Conservation (phyloP, 768 basidiomycete genomes). For the Amanita rimosa region DNA sequence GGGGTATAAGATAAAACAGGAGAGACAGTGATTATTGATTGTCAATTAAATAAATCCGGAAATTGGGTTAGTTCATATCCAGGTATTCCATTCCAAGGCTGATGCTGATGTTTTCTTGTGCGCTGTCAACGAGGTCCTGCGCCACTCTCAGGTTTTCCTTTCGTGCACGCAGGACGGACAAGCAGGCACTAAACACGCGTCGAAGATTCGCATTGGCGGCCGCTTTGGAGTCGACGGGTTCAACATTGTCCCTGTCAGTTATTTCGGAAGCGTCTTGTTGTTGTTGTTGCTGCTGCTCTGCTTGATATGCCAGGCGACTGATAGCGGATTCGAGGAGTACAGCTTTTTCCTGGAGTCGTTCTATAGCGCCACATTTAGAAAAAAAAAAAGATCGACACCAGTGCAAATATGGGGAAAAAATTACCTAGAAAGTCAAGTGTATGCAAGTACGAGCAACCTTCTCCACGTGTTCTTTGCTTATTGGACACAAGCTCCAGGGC, state of each 20-base stretch:
- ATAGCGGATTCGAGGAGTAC: constrained; percentile 16
- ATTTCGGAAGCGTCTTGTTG: not conserved
- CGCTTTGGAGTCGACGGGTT: constrained; percentile 9
- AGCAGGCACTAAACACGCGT: constrained; percentile 31
- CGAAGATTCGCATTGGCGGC: constrained; percentile 28
- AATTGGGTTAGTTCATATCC: constrained; percentile 17
- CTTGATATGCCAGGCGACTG: constrained; percentile 11
- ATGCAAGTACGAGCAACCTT: constrained; percentile 29
- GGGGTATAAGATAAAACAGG: too few species aligned
- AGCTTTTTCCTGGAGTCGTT: constrained; percentile 14
- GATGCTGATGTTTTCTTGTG: constrained; percentile 37
- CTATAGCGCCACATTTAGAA: constrained; percentile 9
- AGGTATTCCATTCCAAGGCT: constrained; percentile 37
- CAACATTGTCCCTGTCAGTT: constrained; percentile 1
- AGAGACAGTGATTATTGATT: too few species aligned
- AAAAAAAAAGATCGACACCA: not conserved
- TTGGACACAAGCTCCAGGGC: constrained; percentile 30
- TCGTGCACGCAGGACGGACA: constrained; percentile 36
- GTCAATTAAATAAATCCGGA: too few species aligned
- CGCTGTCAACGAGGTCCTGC: constrained; percentile 35
- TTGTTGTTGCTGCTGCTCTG: not conserved
- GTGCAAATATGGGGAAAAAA: constrained; percentile 4
- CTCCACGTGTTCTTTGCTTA: constrained; percentile 16
- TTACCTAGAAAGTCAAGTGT: constrained; percentile 32
- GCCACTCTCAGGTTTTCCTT: constrained; percentile 36